phyloP scores from a whole-genome alignment of 148 eudicot genomes.

The Spergularia marina region DNA sequence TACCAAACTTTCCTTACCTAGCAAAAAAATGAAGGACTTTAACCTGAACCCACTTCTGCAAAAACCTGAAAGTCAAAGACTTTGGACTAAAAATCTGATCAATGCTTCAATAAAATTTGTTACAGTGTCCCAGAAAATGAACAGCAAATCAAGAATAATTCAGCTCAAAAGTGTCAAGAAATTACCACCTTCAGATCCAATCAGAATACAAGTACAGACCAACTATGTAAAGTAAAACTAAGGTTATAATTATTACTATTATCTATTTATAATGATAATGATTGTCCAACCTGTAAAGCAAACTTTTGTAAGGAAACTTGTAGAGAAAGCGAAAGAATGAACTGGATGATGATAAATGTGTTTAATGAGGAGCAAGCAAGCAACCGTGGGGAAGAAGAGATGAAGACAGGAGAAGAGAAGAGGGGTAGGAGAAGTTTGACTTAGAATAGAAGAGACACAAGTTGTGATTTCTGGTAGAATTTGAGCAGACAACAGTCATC shows the following conservation, averaged over 20 bases:
- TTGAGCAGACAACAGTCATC: background rate
- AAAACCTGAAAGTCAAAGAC: conserved; percentile 3
- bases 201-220: background rate
- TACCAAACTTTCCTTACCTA: background rate
- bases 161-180: conserved; percentile 2
- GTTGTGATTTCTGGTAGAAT: background rate
- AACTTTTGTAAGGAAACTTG: background rate
- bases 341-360: background rate
- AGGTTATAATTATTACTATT: background rate
- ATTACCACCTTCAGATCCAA: conserved; percentile 10
- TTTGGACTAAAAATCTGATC: background rate
- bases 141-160: background rate
- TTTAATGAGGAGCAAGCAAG: background rate
- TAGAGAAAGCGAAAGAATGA: conserved; percentile 6
- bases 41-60: background rate
- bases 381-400: background rate
- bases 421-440: background rate
- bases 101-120: background rate
- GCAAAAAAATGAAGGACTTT: background rate
- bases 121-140: background rate
- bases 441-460: background rate
- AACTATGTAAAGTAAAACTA: background rate
- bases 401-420: background rate
- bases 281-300: background rate
- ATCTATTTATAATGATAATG: too few relatives aligned